phyloP scores from a whole-genome alignment of 805 yeast genomes.

The Debaryomyces maramus region DNA sequence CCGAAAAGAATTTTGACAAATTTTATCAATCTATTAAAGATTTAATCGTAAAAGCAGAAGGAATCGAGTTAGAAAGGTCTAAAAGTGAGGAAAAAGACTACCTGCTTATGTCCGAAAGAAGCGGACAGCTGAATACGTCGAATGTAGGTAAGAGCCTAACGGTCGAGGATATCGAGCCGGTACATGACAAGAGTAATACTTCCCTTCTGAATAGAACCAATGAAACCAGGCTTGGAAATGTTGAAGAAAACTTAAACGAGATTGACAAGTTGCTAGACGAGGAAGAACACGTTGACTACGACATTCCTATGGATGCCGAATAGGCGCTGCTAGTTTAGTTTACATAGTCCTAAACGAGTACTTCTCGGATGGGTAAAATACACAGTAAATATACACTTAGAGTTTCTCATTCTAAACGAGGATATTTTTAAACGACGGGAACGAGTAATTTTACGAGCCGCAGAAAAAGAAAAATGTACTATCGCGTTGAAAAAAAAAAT shows the following conservation, averaged over 20 bases:
- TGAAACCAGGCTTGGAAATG: slow-evolving; percentile 19
- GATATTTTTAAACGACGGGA: slow-evolving; percentile 12
- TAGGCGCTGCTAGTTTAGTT: neutral
- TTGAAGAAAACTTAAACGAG: slow-evolving; percentile 22
- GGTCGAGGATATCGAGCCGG: neutral
- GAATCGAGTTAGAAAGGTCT: slow-evolving; percentile 1
- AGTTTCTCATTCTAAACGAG: slow-evolving; percentile 1
- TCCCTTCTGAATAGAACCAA: slow-evolving; percentile 22
- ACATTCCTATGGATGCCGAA: slow-evolving; percentile 23
- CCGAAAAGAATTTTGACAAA: slow-evolving; percentile 31
- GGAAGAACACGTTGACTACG: slow-evolving; percentile 40
- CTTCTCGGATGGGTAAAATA: no score
- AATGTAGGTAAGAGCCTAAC: slow-evolving; percentile 1
- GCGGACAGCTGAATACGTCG: slow-evolving; percentile 1
- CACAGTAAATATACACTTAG: no score
- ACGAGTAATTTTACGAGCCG: slow-evolving; percentile 6
- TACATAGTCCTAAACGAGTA: neutral
- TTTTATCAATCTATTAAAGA: slow-evolving; percentile 28
- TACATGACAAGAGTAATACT: slow-evolving; percentile 8
- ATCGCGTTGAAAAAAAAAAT: neutral
- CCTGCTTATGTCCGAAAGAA: slow-evolving; percentile 3
- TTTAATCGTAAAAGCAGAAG: slow-evolving; percentile 22
- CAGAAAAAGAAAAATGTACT: no score
- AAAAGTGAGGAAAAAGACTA: neutral
- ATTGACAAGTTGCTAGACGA: slow-evolving; percentile 39